These are phyloP conservation scores for Eucalyptus regnans DNA, from an alignment of 345 rosid genomes.

Conservation along the genomic window DNA sequence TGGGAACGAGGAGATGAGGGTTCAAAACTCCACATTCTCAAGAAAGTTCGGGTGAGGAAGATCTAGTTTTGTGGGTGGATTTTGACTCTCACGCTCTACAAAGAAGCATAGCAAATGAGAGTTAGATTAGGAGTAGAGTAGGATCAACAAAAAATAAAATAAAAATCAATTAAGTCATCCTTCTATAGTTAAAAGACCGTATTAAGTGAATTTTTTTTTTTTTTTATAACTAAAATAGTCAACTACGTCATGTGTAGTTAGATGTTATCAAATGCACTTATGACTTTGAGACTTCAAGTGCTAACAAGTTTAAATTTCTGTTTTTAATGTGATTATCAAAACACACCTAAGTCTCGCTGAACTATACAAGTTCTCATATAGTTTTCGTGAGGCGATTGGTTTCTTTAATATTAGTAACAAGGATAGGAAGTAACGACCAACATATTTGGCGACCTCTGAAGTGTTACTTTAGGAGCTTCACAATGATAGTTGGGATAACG, in stretches of 20 bases:
- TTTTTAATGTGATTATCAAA: no score
- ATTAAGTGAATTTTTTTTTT: background rate
- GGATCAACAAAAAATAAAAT: accelerated
- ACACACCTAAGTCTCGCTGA: background rate
- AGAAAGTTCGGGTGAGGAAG: accelerated
- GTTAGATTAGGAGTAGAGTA: no score
- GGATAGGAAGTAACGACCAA: background rate
- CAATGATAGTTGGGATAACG: background rate
- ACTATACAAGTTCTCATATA: background rate
- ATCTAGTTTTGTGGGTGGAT: accelerated
- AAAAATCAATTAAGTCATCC: background rate
- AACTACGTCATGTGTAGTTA: background rate
- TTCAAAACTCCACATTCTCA: no score
- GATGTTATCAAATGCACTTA: background rate
- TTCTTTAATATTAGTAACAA: background rate
- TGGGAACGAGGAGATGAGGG: no score
- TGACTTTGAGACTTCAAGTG: background rate
- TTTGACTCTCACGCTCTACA: accelerated
- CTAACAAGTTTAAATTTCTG: no score
- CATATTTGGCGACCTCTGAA: background rate
- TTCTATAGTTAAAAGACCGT: accelerated
- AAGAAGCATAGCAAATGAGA: accelerated
- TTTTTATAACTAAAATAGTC: background rate
- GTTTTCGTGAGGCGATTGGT: background rate
- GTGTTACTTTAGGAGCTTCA: background rate